Evolutionary conservation across 139 green algal genomes (phyloP).

Genomic region (Monoraphidium neglectum): DNA sequence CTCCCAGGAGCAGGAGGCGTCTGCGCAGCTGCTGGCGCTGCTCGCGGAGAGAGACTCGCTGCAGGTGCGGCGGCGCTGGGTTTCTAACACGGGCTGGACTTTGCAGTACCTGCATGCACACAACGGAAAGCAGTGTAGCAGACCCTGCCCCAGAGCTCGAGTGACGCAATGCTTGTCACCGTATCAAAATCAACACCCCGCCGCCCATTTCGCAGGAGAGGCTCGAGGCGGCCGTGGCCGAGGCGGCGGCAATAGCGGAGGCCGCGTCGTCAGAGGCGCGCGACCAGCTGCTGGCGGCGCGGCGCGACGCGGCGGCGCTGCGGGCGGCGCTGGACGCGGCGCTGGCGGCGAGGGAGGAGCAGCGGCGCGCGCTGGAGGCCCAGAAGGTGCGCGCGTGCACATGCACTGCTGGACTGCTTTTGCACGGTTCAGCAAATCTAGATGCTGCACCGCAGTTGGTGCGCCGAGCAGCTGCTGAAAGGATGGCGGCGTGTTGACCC

Average conservation of each 20-base stretch:
- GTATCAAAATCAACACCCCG: too few relatives aligned
- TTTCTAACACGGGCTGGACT: too few relatives aligned
- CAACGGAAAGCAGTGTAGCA: too few relatives aligned
- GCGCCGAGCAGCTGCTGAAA: background rate
- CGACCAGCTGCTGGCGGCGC: slow-evolving; percentile 25
- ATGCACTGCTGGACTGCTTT: too few relatives aligned
- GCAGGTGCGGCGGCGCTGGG: slow-evolving; percentile 4
- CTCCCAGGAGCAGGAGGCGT: background rate
- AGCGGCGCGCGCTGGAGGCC: background rate
- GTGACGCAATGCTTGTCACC: too few relatives aligned
- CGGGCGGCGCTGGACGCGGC: too few relatives aligned
- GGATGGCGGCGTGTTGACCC: background rate
- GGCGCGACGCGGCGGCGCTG: background rate
- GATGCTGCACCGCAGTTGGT: too few relatives aligned
- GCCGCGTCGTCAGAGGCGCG: slow-evolving; percentile 5
- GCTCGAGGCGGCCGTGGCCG: slow-evolving; percentile 14
- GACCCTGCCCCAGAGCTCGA: too few relatives aligned
- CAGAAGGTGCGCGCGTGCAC: background rate
- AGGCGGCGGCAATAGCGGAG: slow-evolving; percentile 13
- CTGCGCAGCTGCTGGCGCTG: background rate
- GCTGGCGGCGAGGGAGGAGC: too few relatives aligned
- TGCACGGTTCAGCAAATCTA: too few relatives aligned
- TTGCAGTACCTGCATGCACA: too few relatives aligned
- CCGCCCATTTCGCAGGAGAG: slow-evolving; percentile 19
- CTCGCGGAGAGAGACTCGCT: slow-evolving; percentile 12